These are phyloP conservation scores for Kluyveromyces nonfermentans DNA, from an alignment of 805 yeast species.

Conservation along the genomic window DNA sequence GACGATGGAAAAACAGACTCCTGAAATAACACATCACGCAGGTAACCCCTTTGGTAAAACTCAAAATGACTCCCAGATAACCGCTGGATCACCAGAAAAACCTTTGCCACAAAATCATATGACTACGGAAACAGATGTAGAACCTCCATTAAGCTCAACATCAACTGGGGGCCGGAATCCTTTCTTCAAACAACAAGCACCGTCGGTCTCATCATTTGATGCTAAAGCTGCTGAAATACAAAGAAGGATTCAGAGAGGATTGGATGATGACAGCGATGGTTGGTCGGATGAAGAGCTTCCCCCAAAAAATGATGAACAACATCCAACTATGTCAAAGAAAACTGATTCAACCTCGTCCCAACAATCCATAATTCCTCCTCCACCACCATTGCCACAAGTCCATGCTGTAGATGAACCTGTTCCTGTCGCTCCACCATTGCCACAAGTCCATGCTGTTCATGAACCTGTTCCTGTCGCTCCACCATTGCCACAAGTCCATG, in stretches of 20 bases:
- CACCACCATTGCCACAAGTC: conserved; percentile 12
- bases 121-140: background rate
- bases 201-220: conserved; percentile 35
- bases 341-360: conserved; percentile 13
- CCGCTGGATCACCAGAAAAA: background rate
- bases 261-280: conserved; percentile 28
- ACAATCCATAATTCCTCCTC: conserved; percentile 21
- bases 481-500: conserved; percentile 4
- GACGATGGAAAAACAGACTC: conserved; percentile 6
- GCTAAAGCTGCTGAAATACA: conserved; percentile 56
- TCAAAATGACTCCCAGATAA: conserved; percentile 2
- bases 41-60: conserved; percentile 44
- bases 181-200: conserved; percentile 43
- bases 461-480: conserved; percentile 9
- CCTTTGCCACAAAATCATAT: background rate
- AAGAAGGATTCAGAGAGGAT: conserved; percentile 57
- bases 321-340: too few species aligned
- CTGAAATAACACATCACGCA: conserved; percentile 25
- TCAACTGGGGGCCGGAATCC: conserved; percentile 34
- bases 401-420: conserved; percentile 6
- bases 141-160: conserved; percentile 5
- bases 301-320: conserved; percentile 15
- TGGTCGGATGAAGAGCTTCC: conserved; percentile 30
- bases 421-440: conserved; percentile 13
- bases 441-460: conserved; percentile 2